Evolutionary conservation across 768 basidiomycete species (phyloP).

Genomic region (Sporobolomyces roseus): DNA sequence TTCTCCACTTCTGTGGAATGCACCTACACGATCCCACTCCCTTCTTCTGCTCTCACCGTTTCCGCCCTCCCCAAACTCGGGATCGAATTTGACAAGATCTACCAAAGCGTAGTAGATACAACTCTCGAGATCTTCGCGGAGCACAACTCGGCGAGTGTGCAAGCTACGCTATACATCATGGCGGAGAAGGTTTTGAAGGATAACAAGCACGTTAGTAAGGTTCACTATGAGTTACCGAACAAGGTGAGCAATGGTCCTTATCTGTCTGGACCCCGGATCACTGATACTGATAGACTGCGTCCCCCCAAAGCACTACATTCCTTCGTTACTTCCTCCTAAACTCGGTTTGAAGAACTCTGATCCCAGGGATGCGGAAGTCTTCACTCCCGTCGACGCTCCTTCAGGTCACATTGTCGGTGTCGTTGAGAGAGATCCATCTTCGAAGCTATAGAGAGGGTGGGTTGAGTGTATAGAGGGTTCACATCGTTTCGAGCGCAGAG

Average conservation of each 20-base stretch:
- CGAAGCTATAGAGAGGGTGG: slow-evolving; percentile 26
- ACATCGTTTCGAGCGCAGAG: no score
- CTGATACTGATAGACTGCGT: no score
- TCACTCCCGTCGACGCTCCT: slow-evolving; percentile 65
- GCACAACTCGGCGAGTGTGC: slow-evolving; percentile 68
- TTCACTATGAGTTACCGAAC: slow-evolving; percentile 77
- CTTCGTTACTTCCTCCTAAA: slow-evolving; percentile 64
- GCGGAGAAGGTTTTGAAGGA: slow-evolving; percentile 62
- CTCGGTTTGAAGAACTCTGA: slow-evolving; percentile 51
- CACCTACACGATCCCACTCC: slow-evolving; percentile 48
- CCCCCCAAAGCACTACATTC: slow-evolving; percentile 93
- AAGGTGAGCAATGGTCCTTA: no score
- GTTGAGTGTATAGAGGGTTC: no score
- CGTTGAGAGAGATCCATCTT: slow-evolving; percentile 33
- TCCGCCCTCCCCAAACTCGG: slow-evolving; percentile 45
- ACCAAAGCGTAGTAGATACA: slow-evolving; percentile 56
- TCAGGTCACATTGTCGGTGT: slow-evolving; percentile 42
- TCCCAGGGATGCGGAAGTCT: slow-evolving; percentile 71
- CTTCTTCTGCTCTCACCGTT: slow-evolving; percentile 51
- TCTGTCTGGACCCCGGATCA: no score
- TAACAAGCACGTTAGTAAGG: slow-evolving; percentile 59
- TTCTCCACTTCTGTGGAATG: slow-evolving; percentile 83
- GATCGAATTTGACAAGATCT: slow-evolving; percentile 62
- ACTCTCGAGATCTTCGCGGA: slow-evolving; percentile 77
- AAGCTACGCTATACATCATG: slow-evolving; percentile 67